A percentile compares a stretch with the other conserved stretches of the same genome.
phyloP scores from a whole-genome alignment of 2,329 filamentous ascomycete species.

The Cryphonectria carpinicola region DNA sequence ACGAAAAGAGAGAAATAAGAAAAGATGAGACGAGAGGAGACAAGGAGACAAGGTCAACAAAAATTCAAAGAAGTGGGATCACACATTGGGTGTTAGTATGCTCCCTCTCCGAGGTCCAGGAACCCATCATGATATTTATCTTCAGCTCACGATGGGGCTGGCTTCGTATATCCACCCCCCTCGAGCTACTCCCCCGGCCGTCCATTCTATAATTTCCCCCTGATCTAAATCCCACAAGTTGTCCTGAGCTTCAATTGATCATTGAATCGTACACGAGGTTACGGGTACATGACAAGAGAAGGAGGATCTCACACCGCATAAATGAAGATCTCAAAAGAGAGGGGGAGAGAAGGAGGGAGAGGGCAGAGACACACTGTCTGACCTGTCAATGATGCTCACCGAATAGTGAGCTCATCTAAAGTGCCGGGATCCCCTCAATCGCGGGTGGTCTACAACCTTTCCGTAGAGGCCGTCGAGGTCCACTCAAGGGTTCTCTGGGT shows the following conservation, averaged over 20 bases:
- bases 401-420: conserved; percentile 1
- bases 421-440: conserved; percentile 20
- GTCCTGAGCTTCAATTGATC: conserved; percentile 21
- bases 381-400: conserved; percentile 5
- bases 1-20: conserved; percentile 21
- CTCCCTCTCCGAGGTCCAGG: conserved; percentile 9
- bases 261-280: conserved; percentile 1
- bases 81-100: background rate
- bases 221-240: conserved; percentile 22
- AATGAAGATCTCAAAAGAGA: background rate
- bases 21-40: background rate
- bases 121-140: conserved; percentile 17
- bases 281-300: background rate
- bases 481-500: conserved; percentile 15
- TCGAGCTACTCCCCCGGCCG: conserved; percentile 20
- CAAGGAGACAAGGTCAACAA: conserved; percentile 15
- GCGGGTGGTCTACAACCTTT: conserved; percentile 17
- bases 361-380: background rate
- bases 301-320: conserved; percentile 19
- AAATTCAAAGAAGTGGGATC: conserved; percentile 16
- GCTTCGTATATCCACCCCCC: conserved; percentile 24
- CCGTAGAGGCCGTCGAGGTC: conserved; percentile 18
- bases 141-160: conserved; percentile 5
- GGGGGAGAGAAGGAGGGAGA: too few relatives aligned
- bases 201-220: conserved; percentile 27